Conservation (phyloP, 495 filamentous ascomycete species). For the Terfezia boudieri region DNA sequence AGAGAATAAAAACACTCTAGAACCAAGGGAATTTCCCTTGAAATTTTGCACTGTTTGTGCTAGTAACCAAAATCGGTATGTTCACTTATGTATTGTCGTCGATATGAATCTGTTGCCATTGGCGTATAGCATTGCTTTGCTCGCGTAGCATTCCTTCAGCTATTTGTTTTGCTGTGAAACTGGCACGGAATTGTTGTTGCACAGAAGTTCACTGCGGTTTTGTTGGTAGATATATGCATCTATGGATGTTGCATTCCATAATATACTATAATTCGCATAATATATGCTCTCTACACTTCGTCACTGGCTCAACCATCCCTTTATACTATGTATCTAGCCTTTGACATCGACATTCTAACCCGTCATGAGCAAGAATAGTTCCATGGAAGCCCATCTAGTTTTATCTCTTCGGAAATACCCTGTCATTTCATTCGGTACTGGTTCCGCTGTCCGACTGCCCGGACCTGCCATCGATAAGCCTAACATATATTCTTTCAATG, state of each 20-base stretch:
- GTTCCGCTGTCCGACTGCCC: constrained; percentile 80
- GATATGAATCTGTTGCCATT: too few species aligned
- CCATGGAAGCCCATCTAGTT: constrained; percentile 92
- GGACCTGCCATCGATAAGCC: constrained; percentile 79
- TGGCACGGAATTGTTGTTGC: too few species aligned
- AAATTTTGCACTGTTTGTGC: constrained; percentile 98
- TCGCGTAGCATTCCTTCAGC: too few species aligned
- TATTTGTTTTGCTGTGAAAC: too few species aligned
- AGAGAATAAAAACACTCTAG: constrained; percentile 12
- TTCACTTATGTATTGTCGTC: neutral
- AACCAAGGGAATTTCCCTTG: constrained; percentile 42
- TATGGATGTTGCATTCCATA: too few species aligned
- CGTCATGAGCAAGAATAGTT: constrained; percentile 25
- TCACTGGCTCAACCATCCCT: neutral
- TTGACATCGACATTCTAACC: neutral
- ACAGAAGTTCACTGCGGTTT: too few species aligned
- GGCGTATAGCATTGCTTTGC: too few species aligned
- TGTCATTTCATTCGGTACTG: constrained; percentile 94
- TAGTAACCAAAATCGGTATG: constrained; percentile 81
- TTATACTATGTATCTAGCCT: neutral
- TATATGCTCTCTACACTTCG: too few species aligned
- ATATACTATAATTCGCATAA: too few species aligned
- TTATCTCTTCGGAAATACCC: constrained; percentile 72
- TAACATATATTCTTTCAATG: constrained; percentile 94
- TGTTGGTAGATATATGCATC: too few species aligned